A percentile compares a stretch with the other conserved stretches of the same genome.
phyloP scores from a whole-genome alignment of 768 basidiomycete species.

The Gautieria morchelliformis region DNA sequence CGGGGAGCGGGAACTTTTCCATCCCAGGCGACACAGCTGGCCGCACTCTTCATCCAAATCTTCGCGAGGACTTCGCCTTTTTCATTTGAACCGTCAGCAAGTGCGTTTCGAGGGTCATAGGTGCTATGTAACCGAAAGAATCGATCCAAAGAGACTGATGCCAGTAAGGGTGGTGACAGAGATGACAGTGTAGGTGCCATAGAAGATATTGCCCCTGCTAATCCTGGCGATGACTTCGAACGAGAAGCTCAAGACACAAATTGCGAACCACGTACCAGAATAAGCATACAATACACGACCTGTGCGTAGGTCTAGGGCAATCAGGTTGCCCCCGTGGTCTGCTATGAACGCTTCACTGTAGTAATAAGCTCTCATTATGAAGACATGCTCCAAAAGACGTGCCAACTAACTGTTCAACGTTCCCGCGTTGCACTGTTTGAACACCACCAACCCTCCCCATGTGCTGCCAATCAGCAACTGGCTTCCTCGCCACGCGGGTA shows the following conservation, averaged over 20 bases:
- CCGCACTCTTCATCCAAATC: slow-evolving; percentile 49
- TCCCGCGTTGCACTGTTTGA: slow-evolving; percentile 46
- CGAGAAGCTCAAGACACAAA: neutral
- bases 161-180: slow-evolving; percentile 33
- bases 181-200: slow-evolving; percentile 37
- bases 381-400: neutral
- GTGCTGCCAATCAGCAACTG: slow-evolving; percentile 57
- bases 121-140: slow-evolving; percentile 62
- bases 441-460: slow-evolving; percentile 56
- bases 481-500: slow-evolving; percentile 55
- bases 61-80: slow-evolving; percentile 58
- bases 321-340: slow-evolving; percentile 56
- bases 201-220: slow-evolving; percentile 63
- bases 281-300: slow-evolving; percentile 58
- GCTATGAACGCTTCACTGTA: slow-evolving; percentile 59
- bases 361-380: slow-evolving; percentile 1
- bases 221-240: slow-evolving; percentile 31
- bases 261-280: slow-evolving; percentile 36
- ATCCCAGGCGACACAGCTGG: slow-evolving; percentile 61
- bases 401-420: slow-evolving; percentile 50
- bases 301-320: slow-evolving; percentile 58
- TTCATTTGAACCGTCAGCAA: slow-evolving; percentile 28
- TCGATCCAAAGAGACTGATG: slow-evolving; percentile 58
- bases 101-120: slow-evolving; percentile 34
- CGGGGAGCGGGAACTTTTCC: slow-evolving; percentile 3